Evolutionary conservation across 2,329 filamentous ascomycete genomes (phyloP).

Genomic region (Colletotrichum paranaense): DNA sequence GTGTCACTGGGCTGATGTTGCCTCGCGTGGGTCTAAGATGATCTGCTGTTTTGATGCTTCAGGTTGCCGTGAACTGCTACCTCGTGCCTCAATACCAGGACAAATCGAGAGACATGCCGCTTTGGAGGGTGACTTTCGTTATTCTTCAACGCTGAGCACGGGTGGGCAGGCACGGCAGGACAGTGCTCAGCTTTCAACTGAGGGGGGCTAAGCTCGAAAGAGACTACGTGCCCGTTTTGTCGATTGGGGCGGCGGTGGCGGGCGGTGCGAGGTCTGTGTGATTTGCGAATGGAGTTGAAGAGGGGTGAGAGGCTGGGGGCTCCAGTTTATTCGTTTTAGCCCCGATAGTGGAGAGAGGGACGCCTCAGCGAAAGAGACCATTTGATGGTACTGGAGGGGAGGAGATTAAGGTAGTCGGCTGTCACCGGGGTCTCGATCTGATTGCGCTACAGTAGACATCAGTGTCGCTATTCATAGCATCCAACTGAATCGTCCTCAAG

Average conservation of each 20-base stretch:
- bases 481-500: background rate
- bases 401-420: background rate
- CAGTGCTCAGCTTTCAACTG: constrained; percentile 19
- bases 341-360: constrained; percentile 12
- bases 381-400: background rate
- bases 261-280: constrained; percentile 22
- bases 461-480: background rate
- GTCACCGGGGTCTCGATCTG: background rate
- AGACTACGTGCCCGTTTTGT: constrained; percentile 17
- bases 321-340: constrained; percentile 27
- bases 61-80: background rate
- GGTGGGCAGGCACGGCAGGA: no score
- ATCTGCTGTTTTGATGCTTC: background rate
- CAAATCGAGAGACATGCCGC: background rate
- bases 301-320: background rate
- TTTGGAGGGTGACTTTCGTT: no score
- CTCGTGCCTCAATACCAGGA: background rate
- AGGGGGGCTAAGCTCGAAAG: constrained; percentile 4
- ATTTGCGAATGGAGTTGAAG: background rate
- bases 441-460: background rate
- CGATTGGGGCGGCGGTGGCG: background rate
- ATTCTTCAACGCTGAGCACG: constrained; percentile 17
- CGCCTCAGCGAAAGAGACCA: background rate
- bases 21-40: background rate
- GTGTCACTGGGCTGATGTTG: background rate